phyloP scores from a whole-genome alignment of 2,329 filamentous ascomycete species.

The Monilinia fructigena region DNA sequence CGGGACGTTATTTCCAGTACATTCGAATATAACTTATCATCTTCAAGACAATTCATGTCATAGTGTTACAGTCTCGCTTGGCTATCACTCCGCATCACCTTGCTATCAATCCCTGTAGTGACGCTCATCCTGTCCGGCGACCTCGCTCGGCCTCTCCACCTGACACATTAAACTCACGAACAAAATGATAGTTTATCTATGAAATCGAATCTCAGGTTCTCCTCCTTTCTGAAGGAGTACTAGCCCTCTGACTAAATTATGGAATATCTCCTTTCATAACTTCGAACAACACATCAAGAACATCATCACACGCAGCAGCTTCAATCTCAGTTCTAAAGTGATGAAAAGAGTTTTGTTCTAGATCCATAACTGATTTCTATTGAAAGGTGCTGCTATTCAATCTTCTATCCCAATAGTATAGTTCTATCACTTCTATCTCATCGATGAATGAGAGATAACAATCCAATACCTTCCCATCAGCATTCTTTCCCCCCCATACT shows the following conservation, averaged over 20 bases:
- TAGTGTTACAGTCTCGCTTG: constrained; percentile 13
- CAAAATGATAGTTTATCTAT: constrained; percentile 10
- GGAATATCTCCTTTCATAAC: constrained; percentile 13
- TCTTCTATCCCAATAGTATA: constrained; percentile 1
- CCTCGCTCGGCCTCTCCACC: constrained; percentile 18
- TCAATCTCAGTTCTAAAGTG: background rate
- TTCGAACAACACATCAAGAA: constrained; percentile 23
- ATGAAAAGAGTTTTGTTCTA: constrained; percentile 6
- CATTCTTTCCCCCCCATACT: constrained; percentile 47
- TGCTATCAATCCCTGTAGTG: constrained; percentile 14
- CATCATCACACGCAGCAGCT: constrained; percentile 10
- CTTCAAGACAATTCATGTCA: constrained; percentile 3
- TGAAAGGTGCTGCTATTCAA: background rate
- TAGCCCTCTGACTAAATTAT: constrained; percentile 8
- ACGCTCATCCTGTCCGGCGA: constrained; percentile 7
- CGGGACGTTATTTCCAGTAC: too few species aligned
- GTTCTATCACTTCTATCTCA: constrained; percentile 4
- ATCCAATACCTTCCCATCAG: constrained; percentile 61
- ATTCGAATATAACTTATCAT: constrained; percentile 3
- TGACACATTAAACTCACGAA: constrained; percentile 21
- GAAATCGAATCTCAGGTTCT: constrained; percentile 10
- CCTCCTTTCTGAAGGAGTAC: constrained; percentile 13
- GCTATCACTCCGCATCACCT: constrained; percentile 13
- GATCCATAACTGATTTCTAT: constrained; percentile 3
- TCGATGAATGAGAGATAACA: constrained; percentile 49